Base-by-base conservation (phyloP, 1,139 yeast species). In the Candida labiduridarum region DNA sequence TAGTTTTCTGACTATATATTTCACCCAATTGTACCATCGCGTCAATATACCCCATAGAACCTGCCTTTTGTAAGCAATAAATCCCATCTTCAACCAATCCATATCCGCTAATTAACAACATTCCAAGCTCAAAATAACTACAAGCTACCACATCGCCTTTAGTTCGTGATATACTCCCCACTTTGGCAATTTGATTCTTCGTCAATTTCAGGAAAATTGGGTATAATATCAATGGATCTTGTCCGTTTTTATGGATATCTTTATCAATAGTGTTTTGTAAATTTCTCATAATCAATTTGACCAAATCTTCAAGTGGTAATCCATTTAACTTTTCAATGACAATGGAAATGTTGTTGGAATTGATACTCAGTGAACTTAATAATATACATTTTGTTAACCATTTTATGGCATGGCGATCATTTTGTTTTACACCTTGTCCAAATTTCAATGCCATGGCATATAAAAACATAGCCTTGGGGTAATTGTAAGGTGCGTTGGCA, bases 21-120 rank as follows among this genome's bases (percentile, higher is more conserved):
- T 82, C 84, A 1, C 95, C 96, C 40, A 90, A 82, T 54, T 83
- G 83, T 18, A 83, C 72, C 84, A 87, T 82, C 0, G 92, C 85
- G 55, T 84, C 87, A 1, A 80, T 75, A 59, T 84, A 83, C 2
- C 95, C 96, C 66, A 86, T 68, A 14, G 84, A 73, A 0, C 85
- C 94, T 2, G 92, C 85, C 60, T 83, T 76, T 55, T 86, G 86
- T 46, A 87, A 70, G 55, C 83, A 80, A 52, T 74, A 74, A 39
- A 88, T 69, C 0, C 90, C 95, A 58, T 86, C 84, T 52, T 74
- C 72, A 9, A 68, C 71, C 12, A 68, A 68, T 0, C 91, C 91
- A 80, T 81, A 77, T 3, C 89, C 90, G 58, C 79, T 77, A 46
- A 82, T 63, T 49, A 82, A 76, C 14, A 80, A 75, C 61, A 78